Evolutionary conservation across 495 filamentous ascomycete species (phyloP).

Genomic region (Penicillium waksmanii): DNA sequence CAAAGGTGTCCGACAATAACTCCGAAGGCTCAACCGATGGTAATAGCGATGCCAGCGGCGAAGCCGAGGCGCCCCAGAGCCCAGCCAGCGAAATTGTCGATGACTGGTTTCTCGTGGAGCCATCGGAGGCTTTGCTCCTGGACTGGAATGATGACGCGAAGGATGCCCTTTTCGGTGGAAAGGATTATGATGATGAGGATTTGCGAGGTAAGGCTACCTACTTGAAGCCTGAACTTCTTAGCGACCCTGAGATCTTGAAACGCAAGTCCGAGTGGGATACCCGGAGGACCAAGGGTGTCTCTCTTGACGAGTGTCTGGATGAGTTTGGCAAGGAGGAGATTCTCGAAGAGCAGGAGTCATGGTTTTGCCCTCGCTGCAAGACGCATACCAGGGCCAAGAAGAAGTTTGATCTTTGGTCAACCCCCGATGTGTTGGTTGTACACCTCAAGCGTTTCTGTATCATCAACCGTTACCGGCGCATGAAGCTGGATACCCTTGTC

Average conservation of each 20-base stretch:
- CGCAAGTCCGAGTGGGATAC: slow-evolving; percentile 59
- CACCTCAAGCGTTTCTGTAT: slow-evolving; percentile 94
- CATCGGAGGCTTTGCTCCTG: slow-evolving; percentile 80
- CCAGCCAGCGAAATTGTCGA: slow-evolving; percentile 24
- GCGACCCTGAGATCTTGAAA: slow-evolving; percentile 68
- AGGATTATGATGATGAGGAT: slow-evolving; percentile 36
- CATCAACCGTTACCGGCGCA: slow-evolving; percentile 63
- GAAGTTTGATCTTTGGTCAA: slow-evolving; percentile 95
- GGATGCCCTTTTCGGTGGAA: slow-evolving; percentile 70
- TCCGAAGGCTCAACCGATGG: slow-evolving; percentile 19
- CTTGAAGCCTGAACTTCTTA: slow-evolving; percentile 50
- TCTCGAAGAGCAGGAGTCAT: slow-evolving; percentile 89
- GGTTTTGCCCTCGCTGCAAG: slow-evolving; percentile 96
- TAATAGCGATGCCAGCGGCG: slow-evolving; percentile 18
- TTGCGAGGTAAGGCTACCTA: slow-evolving; percentile 59
- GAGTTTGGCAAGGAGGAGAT: slow-evolving; percentile 93
- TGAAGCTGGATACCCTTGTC: slow-evolving; percentile 85
- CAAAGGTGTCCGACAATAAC: slow-evolving; percentile 12
- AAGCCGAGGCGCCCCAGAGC: slow-evolving; percentile 21
- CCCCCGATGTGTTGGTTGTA: slow-evolving; percentile 90
- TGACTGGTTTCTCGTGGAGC: slow-evolving; percentile 60
- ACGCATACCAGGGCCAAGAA: slow-evolving; percentile 89
- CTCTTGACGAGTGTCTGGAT: slow-evolving; percentile 86
- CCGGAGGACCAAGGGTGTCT: slow-evolving; percentile 73
- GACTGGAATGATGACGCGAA: slow-evolving; percentile 75